phyloP scores from a whole-genome alignment of 2,329 filamentous ascomycete species.

The Cadophora malorum region DNA sequence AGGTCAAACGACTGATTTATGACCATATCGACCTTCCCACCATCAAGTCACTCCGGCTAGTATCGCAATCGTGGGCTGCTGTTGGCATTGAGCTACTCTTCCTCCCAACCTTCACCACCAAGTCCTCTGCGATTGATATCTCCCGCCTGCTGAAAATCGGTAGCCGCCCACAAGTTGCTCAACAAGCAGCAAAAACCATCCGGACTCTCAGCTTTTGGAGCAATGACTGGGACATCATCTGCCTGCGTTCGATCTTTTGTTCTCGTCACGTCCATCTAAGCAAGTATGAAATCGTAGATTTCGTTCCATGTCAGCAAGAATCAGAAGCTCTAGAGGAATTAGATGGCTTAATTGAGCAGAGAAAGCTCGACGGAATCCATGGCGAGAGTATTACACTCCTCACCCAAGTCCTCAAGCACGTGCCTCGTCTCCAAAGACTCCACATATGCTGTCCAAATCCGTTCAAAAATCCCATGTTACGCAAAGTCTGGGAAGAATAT shows the following conservation, averaged over 20 bases:
- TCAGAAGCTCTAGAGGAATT: conserved; percentile 31
- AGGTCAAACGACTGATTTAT: conserved; percentile 32
- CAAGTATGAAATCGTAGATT: conserved; percentile 22
- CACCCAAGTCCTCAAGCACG: conserved; percentile 15
- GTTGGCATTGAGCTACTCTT: conserved; percentile 41
- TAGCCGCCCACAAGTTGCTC: conserved; percentile 15
- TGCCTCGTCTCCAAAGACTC: conserved; percentile 25
- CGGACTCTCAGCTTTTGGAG: conserved; percentile 25
- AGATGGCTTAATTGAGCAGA: conserved; percentile 26
- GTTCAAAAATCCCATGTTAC: conserved; percentile 28
- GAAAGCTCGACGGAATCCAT: conserved; percentile 17
- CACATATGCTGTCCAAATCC: conserved; percentile 24
- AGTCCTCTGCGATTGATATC: conserved; percentile 53
- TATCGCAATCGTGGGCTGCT: conserved; percentile 28
- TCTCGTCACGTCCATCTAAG: conserved; percentile 26
- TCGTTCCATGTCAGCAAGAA: conserved; percentile 29
- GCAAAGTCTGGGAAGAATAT: conserved; percentile 34
- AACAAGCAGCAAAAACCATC: conserved; percentile 28
- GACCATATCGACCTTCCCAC: conserved; percentile 25
- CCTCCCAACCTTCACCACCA: conserved; percentile 54
- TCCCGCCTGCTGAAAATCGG: conserved; percentile 27
- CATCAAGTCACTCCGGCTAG: conserved; percentile 27
- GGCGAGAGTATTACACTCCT: conserved; percentile 12
- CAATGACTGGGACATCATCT: conserved; percentile 30
- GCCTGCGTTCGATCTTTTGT: conserved; percentile 30